Evolutionary conservation across 306 rosid species (phyloP).

Genomic region (Trifolium subterraneum): DNA sequence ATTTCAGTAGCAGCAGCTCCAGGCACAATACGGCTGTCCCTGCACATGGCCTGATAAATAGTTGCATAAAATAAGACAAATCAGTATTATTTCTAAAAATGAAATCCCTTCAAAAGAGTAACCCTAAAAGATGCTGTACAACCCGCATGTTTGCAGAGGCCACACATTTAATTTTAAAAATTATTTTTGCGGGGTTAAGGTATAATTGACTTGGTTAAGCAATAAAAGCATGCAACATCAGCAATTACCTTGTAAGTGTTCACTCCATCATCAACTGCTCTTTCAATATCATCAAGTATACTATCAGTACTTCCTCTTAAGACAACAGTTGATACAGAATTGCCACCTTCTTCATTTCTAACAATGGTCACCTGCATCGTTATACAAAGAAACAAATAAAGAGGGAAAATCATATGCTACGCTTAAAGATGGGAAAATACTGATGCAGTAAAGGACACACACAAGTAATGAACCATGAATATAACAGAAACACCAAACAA

Average conservation of each 20-base stretch:
- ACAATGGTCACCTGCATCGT: conserved; percentile 69
- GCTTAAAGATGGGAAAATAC: neutral
- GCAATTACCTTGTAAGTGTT: conserved; percentile 82
- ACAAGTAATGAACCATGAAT: conserved; percentile 12
- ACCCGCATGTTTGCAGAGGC: conserved; percentile 9
- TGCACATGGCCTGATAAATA: conserved; percentile 82
- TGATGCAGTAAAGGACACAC: neutral
- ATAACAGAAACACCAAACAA: conserved; percentile 15
- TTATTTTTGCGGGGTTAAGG: neutral
- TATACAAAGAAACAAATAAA: neutral
- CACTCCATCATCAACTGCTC: conserved; percentile 97
- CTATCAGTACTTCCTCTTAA: conserved; percentile 90
- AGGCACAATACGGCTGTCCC: conserved; percentile 88
- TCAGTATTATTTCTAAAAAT: neutral
- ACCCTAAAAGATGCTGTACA: conserved; percentile 15
- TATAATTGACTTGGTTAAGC: conserved; percentile 11
- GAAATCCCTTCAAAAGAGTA: conserved; percentile 13
- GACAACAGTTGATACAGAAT: conserved; percentile 81
- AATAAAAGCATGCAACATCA: conserved; percentile 15
- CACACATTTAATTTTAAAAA: neutral
- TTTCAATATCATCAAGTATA: conserved; percentile 88
- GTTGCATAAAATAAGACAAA: conserved; percentile 32
- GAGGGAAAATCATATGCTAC: conserved; percentile 12
- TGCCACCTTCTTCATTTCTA: conserved; percentile 91
- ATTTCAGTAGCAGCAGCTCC: conserved; percentile 98